Evolutionary conservation across 495 filamentous ascomycete genomes (phyloP).

Genomic region (Penicillium arizonense): DNA sequence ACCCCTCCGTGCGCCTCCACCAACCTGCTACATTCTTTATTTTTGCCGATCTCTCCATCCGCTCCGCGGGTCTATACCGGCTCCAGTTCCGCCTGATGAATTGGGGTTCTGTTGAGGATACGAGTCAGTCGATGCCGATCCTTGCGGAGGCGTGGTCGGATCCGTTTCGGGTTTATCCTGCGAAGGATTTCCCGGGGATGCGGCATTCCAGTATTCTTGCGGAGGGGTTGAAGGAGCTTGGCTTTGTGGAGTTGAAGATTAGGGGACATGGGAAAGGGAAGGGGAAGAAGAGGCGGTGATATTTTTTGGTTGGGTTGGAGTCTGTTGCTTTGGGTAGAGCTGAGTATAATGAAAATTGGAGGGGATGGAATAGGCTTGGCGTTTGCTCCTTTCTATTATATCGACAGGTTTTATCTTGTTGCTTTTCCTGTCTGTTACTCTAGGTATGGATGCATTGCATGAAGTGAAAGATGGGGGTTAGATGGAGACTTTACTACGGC

Average conservation of each 20-base stretch:
- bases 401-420: too few species aligned
- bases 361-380: not conserved
- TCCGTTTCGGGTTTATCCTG: constrained; percentile 83
- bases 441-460: too few species aligned
- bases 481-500: not conserved
- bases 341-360: not conserved
- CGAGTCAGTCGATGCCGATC: constrained; percentile 61
- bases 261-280: constrained; percentile 45
- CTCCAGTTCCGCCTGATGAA: constrained; percentile 87
- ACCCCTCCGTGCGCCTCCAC: constrained; percentile 17
- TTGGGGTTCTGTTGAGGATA: constrained; percentile 44
- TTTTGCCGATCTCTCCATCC: constrained; percentile 90
- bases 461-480: not conserved
- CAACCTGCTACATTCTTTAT: constrained; percentile 70
- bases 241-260: constrained; percentile 46
- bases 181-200: constrained; percentile 98
- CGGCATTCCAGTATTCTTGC: constrained; percentile 47
- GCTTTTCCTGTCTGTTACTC: too few species aligned
- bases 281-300: constrained; percentile 29
- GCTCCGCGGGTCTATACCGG: constrained; percentile 79
- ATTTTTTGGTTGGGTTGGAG: not conserved
- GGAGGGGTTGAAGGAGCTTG: constrained; percentile 41
- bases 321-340: not conserved
- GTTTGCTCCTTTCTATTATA: not conserved
- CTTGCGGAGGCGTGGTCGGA: constrained; percentile 70